Evolutionary conservation across 257 asterid genomes (phyloP), one percentile per base, ranked within the genome.

Genomic region (Knoxia roxburghii): DNA sequence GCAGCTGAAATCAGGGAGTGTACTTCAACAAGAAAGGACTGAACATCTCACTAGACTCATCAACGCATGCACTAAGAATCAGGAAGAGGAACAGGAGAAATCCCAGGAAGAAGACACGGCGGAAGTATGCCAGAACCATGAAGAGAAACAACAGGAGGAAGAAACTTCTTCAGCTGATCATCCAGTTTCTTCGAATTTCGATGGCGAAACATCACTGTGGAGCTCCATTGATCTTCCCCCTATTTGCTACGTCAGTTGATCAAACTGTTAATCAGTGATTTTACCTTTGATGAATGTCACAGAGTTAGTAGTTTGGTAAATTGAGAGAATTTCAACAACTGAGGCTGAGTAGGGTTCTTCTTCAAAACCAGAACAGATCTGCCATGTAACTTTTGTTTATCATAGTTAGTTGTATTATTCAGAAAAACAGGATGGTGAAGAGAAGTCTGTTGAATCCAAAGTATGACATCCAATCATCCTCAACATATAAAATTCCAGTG

Each of bases 151-250:
- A 53, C 54, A 72, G 9, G 68, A 67, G 63, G 68, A 63, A 63
- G 43, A 66, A 39, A 58, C 51, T 68, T 12, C 59, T 20, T 39
- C 71, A 35, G 15, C 48, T 11, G 68, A 62, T 21, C 6, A 37
- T 37, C 41, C 20, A 40, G 2, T 30, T n/a, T 59, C 65, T 59
- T 35, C 66, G 4, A 24, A 40, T 15, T 23, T 9, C 13, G 67
- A 79, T 13, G 72, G 59, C 40, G 87, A 82, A 73, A 51, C 72
- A 49, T 72, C 73, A 5, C 65, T 83, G 4, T 83, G 88, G 88
- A 83, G 61, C 75, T 75, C 83, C 27, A 75, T 83, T 56, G 83
- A 83, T 75, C 81, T 82, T 39, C 83, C 78, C 30, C 75, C 82
- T 14, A 79, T 79, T 7, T 79, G 87, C 64, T 79, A 63, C 52